Percentiles rank a stretch among this genome's conserved stretches.
phyloP scores from a whole-genome alignment of 345 rosid species.

The Turritis glabra region DNA sequence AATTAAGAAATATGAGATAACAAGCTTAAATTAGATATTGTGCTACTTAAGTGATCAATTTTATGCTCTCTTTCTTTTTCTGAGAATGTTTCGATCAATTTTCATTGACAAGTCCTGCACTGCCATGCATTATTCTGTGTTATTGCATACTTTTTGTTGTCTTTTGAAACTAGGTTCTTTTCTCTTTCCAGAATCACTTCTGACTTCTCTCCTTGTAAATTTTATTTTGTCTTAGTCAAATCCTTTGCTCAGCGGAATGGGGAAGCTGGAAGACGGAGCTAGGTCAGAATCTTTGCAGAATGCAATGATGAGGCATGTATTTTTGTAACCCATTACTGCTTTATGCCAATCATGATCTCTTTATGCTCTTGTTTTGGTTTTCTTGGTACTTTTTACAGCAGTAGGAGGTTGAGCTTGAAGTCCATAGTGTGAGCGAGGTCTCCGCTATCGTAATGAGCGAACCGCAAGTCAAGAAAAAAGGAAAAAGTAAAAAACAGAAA shows the following conservation, averaged over 20 bases:
- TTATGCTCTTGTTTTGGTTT: conserved; percentile 29
- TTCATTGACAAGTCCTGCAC: conserved; percentile 59
- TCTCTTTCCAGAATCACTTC: conserved; percentile 24
- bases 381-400: conserved; percentile 27
- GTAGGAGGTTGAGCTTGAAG: conserved; percentile 31
- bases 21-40: background rate
- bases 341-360: conserved; percentile 29
- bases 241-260: conserved; percentile 39
- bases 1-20: background rate
- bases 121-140: conserved; percentile 46
- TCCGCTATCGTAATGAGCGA: background rate
- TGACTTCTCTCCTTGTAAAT: conserved; percentile 23
- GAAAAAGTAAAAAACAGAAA: background rate
- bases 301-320: conserved; percentile 57
- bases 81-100: background rate
- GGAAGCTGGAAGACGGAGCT: conserved; percentile 48
- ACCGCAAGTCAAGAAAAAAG: background rate
- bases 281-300: conserved; percentile 68
- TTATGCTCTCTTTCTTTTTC: background rate
- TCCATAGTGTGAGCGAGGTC: conserved; percentile 31
- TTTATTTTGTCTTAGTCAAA: conserved; percentile 37
- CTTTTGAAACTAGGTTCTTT: conserved; percentile 30
- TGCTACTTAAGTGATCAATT: conserved; percentile 5
- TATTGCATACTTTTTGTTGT: background rate
- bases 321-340: conserved; percentile 40